Base-by-base conservation (phyloP, 2,329 filamentous ascomycete genomes). In the Hypomyces perniciosus region DNA sequence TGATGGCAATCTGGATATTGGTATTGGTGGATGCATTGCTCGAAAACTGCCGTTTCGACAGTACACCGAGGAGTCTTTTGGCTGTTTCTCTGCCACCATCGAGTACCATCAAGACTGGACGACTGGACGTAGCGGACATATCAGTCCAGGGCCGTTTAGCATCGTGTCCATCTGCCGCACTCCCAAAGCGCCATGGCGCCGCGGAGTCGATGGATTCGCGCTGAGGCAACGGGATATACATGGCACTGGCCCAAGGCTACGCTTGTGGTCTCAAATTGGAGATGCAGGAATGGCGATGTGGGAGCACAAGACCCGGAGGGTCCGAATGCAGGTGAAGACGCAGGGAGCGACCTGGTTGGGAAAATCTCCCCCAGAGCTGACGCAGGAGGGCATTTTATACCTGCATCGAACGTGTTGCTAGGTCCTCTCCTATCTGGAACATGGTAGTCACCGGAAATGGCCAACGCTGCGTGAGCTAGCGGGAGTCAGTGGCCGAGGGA, bases 1-100 rank as follows among this genome's bases (percentile, higher is more conserved):
- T 65, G 52, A 73, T 62, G 48, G 72, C 72, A 49, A 74, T 75
- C 33, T 67, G 71, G 47, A 66, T 63, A 56, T 74, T 71, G 33
- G 65, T 67, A 37, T 69, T 65, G 12, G 66, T 58, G 42, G 56
- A 47, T 5, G 60, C 55, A 40, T 60, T 58, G 33, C 6, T 53
- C 33, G 62, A 62, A 50, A 62, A 61, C 45, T 65, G 63, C 12
- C 62, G 59, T 44, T 54, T 56, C n/a, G 44, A 28, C 28, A 59
- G 33, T 20, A 10, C 30, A 4, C 43, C 26, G 20, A 44, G 5
- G 0, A 12, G 8, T 29, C 20, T 20, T 20, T 20, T 38, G 35
- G 10, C 35, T 38, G 35, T 20, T 4, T 12, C 8, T 20, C 6
- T 38, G 20, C 10, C 35, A 38, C 20, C 8, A n/a, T 20, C 9